Evolutionary conservation across 164 flowering plant species (phyloP).

Genomic region (Umbellularia californica): DNA sequence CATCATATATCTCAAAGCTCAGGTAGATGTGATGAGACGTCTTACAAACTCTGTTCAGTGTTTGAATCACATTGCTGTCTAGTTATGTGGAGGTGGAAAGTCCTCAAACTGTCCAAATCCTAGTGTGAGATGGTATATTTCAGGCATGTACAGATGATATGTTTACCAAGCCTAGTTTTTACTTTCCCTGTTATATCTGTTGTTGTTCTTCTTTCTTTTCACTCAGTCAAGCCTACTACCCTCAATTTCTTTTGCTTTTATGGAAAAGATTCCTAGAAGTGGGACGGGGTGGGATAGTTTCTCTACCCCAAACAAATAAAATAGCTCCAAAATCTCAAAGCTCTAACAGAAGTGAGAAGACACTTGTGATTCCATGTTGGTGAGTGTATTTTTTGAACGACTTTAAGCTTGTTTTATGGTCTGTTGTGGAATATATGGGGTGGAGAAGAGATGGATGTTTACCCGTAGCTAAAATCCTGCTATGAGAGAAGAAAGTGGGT

Average conservation of each 20-base stretch:
- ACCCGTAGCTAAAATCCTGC: background rate
- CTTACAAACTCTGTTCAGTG: conserved; percentile 34
- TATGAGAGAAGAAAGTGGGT: background rate
- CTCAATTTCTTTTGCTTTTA: background rate
- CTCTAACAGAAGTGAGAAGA: too few species aligned
- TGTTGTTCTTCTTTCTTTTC: background rate
- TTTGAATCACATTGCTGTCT: conserved; percentile 16
- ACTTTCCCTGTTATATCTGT: background rate
- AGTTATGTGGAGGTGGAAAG: conserved; percentile 1
- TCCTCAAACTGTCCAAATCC: background rate
- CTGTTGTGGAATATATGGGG: too few species aligned
- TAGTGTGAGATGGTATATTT: conserved; percentile 11
- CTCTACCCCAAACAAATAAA: too few species aligned
- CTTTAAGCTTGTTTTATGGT: too few species aligned
- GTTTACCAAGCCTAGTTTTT: conserved; percentile 3
- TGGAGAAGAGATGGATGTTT: too few species aligned
- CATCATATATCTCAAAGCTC: conserved; percentile 53
- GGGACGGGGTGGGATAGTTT: too few species aligned
- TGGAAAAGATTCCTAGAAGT: background rate
- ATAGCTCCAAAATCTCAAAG: too few species aligned
- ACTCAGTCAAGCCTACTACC: background rate
- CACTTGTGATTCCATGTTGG: too few species aligned
- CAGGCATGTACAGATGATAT: conserved; percentile 29
- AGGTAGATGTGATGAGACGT: conserved; percentile 70
- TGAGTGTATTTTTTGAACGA: too few species aligned